A percentile compares a stretch with the other conserved stretches of the same genome.
These are phyloP conservation scores for Bimuria novae-zelandiae DNA, from an alignment of 2,329 filamentous ascomycete species.

Conservation along the genomic window DNA sequence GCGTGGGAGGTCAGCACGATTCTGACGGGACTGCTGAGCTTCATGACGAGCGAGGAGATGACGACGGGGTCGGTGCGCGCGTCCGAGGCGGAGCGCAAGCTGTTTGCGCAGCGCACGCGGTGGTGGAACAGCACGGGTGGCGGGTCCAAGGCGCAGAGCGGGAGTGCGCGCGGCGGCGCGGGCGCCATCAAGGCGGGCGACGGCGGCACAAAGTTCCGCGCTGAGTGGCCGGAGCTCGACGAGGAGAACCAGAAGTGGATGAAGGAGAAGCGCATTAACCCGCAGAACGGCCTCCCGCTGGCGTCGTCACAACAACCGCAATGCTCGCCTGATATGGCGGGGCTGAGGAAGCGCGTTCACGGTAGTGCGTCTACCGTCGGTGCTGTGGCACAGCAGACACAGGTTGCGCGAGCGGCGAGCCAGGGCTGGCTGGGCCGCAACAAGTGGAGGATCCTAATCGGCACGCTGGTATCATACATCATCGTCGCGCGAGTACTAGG, in stretches of 20 bases:
- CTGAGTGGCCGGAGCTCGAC: conserved; percentile 89
- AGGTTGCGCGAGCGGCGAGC: conserved; percentile 76
- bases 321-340: conserved; percentile 67
- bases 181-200: conserved; percentile 84
- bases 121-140: conserved; percentile 99
- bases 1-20: conserved; percentile 99
- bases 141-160: conserved; percentile 64
- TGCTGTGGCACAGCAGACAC: conserved; percentile 75
- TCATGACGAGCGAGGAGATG: conserved; percentile 99
- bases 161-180: conserved; percentile 64
- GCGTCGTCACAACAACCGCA: conserved; percentile 57
- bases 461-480: conserved; percentile 79
- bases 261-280: conserved; percentile 78
- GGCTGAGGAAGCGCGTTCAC: conserved; percentile 65
- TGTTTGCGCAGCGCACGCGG: conserved; percentile 74
- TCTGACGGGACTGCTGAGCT: conserved; percentile 87
- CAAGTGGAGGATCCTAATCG: conserved; percentile 74
- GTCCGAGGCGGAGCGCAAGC: conserved; percentile 74
- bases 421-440: conserved; percentile 82
- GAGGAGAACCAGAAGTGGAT: conserved; percentile 93
- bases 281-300: conserved; percentile 71
- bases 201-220: conserved; percentile 84
- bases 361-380: conserved; percentile 59
- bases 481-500: conserved; percentile 76
- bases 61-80: conserved; percentile 88